Base-by-base conservation (phyloP, 306 rosid genomes). In the Vigna unguiculata region DNA sequence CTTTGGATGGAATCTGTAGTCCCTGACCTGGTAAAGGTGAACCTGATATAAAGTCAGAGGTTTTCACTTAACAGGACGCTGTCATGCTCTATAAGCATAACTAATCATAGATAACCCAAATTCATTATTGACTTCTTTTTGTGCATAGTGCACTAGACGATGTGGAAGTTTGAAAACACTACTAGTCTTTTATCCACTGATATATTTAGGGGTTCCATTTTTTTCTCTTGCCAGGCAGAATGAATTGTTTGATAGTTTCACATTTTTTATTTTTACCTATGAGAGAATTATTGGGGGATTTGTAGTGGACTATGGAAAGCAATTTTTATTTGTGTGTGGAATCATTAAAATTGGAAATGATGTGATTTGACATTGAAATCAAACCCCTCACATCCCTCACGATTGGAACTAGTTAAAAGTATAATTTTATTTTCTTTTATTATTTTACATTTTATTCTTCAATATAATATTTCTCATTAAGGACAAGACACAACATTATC, bases 161-260 rank as follows among this genome's bases (percentile, higher is more conserved):
- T 28, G 30, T 21, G 53, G 41, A 76, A 64, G 73, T 51, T 16
- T 17, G 49, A 38, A 36, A 4, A 0, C 47, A 22, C 41, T n/a
- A 34, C 46, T 40, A 9, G 46, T 40, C 0, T 41, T 10, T 41
- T 41, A 52, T 15, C n/a, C 19, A 21, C 53, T 9, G 36, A 52
- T 66, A 63, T 53, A 53, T 15, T 14, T 38, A 24, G 53, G 2
- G 38, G 11, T 46, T 60, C 21, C 16, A 1, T 5, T 45, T 58
- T 43, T 28, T 3, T 59, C 20, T 12, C 19, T 58, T 73, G 20
- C 13, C 24, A 15, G 46, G 19, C 16, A 41, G 38, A 55, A 22
- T 41, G 58, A 45, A 45, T 16, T 59, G 59, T 21, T 48, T 75
- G 9, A 11, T 75, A 22, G n/a, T 55, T 58, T 58, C 38, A 58